Evolutionary conservation across 2,329 filamentous ascomycete genomes (phyloP), one percentile per base, ranked within the genome.

Genomic region (Colletotrichum endophyticum): DNA sequence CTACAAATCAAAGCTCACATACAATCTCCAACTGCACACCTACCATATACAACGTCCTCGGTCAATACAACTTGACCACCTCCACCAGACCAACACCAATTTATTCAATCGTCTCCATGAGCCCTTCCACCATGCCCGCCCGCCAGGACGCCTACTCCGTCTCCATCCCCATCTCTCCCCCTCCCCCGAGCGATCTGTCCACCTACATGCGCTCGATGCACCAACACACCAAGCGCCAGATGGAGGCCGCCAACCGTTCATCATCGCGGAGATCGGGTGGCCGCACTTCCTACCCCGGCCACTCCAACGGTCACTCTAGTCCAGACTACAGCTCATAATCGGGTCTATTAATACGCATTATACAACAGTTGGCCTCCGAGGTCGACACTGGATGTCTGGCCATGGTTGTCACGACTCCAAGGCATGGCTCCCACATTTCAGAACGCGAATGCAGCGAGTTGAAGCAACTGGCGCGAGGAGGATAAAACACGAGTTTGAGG

Each of bases 151-250:
- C 77, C 59, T 76, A 77, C 68, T 76, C 72, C 71, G 80, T 83
- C 56, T 80, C 81, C 78, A 83, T 86, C 67, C 84, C 85, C 74
- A 77, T 80, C 75, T 86, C 84, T 70, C 82, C 84, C 28, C 82
- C 85, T 79, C 84, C 86, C 68, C 86, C 84, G 13, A 86, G 87
- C 62, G 89, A 88, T 78, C 87, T 90, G 78, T 89, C 88, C 8
- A 90, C 83, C 67, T 94, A 94, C 79, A 85, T 91, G 16, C 88
- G 88, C 76, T 90, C 87, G 73, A 94, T 94, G 90, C 91, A 92
- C 81, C 87, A 90, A 71, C 91, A 94, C 85, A 94, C 92, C 77
- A 92, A 92, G 86, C 87, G 88, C 72, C 92, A 93, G 82, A 92
- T 94, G 90, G 91, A 93, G 77, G 86, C 87, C 9, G 87, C 88